Evolutionary conservation across 2,329 filamentous ascomycete genomes (phyloP).

Genomic region (Beauveria australis): DNA sequence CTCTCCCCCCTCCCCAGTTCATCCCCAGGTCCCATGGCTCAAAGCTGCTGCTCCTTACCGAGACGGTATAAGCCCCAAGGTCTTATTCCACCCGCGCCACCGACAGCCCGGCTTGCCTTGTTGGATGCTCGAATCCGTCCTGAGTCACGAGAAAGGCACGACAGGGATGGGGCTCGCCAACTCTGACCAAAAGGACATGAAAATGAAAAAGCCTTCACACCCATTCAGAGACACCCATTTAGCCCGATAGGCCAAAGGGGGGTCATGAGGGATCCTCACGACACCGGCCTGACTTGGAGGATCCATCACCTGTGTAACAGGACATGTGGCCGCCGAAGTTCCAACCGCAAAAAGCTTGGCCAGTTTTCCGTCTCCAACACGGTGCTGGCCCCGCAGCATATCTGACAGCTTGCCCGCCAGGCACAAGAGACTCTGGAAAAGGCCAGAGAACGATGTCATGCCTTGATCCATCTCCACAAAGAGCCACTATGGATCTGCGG

Average conservation of each 20-base stretch:
- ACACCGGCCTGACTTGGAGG: background rate
- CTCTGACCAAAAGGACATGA: background rate
- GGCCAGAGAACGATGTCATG: background rate
- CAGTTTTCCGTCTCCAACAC: background rate
- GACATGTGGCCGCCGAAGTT: background rate
- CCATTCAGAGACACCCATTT: background rate
- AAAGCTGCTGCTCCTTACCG: background rate
- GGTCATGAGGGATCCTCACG: background rate
- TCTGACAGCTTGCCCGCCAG: background rate
- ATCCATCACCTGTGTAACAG: background rate
- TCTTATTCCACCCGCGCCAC: background rate
- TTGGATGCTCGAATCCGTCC: background rate
- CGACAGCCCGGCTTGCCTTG: conserved; percentile 1
- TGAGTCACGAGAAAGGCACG: too few relatives aligned
- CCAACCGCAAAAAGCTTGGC: background rate
- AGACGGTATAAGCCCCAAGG: too few relatives aligned
- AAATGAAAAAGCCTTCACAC: background rate
- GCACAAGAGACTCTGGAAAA: background rate
- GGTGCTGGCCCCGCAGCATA: background rate
- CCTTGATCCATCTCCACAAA: background rate
- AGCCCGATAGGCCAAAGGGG: background rate
- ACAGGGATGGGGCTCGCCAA: background rate
- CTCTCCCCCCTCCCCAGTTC: too few relatives aligned
- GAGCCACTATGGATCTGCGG: background rate
- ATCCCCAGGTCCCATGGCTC: background rate